Base-by-base conservation (phyloP, 2,329 filamentous ascomycete species). In the Didymella arachidicola region DNA sequence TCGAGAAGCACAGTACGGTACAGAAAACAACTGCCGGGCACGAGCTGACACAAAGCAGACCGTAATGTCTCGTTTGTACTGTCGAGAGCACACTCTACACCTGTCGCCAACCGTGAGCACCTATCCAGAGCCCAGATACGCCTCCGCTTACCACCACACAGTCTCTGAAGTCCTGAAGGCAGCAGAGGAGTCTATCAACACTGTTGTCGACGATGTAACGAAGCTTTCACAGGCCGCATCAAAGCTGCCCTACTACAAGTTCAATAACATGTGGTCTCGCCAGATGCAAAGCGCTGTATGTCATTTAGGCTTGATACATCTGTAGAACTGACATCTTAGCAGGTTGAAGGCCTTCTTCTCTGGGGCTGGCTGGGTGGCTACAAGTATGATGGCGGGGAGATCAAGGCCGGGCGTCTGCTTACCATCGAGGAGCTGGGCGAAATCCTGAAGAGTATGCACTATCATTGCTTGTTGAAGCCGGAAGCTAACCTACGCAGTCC, bases 171-270 rank as follows among this genome's bases (percentile, higher is more conserved):
- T 97, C 32, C 83, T 97, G 42, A 81, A 84, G 11, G 85, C 90
- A 65, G 88, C 92, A 1, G 86, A 92, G 60, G 79, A 81, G 60
- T 85, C 86, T 57, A 90, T 98, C 74, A 81, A 85, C 63, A 85
- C 90, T 34, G 87, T 96, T 76, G 84, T 91, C 55, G 81, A 86
- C 46, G 89, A 89, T 43, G 84, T 97, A 44, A 79, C 82, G 57
- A 87, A 89, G 66, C 86, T 99, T 43, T 85, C 87, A 61, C 79
- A 83, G 53, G 85, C 91, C 53, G 92, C 93, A 2, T 93, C 92
- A 26, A 85, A 91, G 75, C 89, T 96, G 71, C 94, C 95, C 0
- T 99, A 98, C 83, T 99, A 98, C 87, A 97, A 97, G 85, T 97
- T 96, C 82, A 97, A 97, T 78, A 81, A 83, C 56, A 87, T 92